Base-by-base conservation (phyloP, 495 filamentous ascomycete genomes). In the Penicillium psychrofluorescens region DNA sequence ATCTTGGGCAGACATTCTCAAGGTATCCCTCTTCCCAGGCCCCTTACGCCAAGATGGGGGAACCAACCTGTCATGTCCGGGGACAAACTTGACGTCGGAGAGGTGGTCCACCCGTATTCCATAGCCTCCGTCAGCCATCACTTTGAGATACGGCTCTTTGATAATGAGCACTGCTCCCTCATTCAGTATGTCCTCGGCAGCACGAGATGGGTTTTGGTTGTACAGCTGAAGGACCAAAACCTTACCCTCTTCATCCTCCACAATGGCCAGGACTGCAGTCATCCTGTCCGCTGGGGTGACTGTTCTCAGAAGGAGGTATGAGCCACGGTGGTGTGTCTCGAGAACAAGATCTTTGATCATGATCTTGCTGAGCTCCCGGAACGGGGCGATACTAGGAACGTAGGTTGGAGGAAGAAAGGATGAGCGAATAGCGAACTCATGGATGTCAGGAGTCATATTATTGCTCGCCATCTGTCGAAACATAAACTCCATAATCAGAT, bases 81-180 rank as follows among this genome's bases (percentile, higher is more conserved):
- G 40, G 7, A 72, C 35, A 37, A 58, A 54, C 7, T 59, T 46
- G 30, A 76, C 42, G 46, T 77, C 73, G n/a, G 62, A 68, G 8
- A 68, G 55, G 59, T 80, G 75, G 45, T 79, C 74, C 15, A 78
- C 68, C 8, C 70, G 59, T 7, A 78, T 39, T 4, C 50, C 58
- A 49, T 67, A 73, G 0, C 46, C 34, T 2, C 64, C 62, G 38
- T 66, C 43, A 0, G 41, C 37, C 34, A 52, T 67, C 0, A 44
- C 28, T 35, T 70, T 71, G 41, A 71, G 62, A 48, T 70, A 77
- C 0, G 76, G 74, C 43, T 79, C 75, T 52, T 77, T 78, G 41
- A 79, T 43, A n/a, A 72, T 45, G 1, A 70, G 43, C 4, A 75
- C 51, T 3, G 34, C 53, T 7, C 64, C 63, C 15, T 51, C 36